Base-by-base conservation (phyloP, 495 filamentous ascomycete genomes). In the Usnea hakonensis region DNA sequence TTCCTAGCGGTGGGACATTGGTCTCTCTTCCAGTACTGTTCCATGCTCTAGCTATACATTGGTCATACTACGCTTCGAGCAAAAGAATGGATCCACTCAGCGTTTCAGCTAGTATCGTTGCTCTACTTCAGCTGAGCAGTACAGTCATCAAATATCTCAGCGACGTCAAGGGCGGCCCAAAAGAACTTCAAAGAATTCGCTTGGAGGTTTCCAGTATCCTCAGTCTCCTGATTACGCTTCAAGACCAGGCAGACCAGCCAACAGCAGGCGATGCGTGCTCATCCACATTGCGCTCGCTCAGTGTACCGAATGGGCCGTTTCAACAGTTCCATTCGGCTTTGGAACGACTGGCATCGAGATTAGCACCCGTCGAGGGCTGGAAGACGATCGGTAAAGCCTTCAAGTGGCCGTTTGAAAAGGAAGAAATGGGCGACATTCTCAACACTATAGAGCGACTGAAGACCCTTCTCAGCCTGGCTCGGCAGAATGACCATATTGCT, bases 51-150 rank as follows among this genome's bases (percentile, higher is more conserved):
- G n/a, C n/a, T n/a, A n/a, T n/a, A n/a, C n/a, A n/a, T n/a, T n/a
- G n/a, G n/a, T n/a, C n/a, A n/a, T n/a, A n/a, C n/a, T n/a, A n/a
- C n/a, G n/a, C n/a, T n/a, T n/a, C n/a, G n/a, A n/a, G n/a, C n/a
- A n/a, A n/a, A n/a, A 28, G 17, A n/a, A 63, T 63, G 60, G 60
- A 63, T 5, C 5, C 52, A 21, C 57, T 64, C 21, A 44, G 62
- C 48, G 35, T 55, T 32, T 32, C 48, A 13, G 62, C 44, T 5
- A 64, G 41, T 26, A 44, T 64, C 17, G 0, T 41, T 21, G 41
- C 57, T 8, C 23, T 64, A 14, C 36, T 60, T 6, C 56, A 46
- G 38, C 21, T 55, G 19, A 35, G 43, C 5, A 14, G 30, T 2
- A 46, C 19, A 11, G 46, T 60, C 56, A 48, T 64, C 21, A 26